Evolutionary conservation across 768 basidiomycete species (phyloP).

Genomic region (Boletus rubropictus): DNA sequence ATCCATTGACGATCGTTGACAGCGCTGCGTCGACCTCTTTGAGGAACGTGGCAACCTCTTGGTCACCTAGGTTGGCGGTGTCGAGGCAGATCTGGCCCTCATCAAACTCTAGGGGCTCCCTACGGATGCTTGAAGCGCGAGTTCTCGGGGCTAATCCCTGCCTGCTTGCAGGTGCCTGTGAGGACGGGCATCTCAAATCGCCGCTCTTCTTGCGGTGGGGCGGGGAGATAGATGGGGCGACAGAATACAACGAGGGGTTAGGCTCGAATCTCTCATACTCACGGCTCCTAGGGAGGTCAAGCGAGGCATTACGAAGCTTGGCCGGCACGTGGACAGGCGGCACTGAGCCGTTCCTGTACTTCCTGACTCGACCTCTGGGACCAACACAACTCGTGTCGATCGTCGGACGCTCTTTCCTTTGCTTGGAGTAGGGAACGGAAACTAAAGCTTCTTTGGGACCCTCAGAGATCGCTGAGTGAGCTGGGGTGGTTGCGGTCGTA

Average conservation of each 20-base stretch:
- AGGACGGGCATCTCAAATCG: constrained; percentile 19
- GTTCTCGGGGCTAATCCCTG: constrained; percentile 18
- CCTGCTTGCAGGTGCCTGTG: constrained; percentile 24
- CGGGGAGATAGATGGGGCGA: constrained; percentile 27
- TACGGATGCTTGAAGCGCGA: constrained; percentile 26
- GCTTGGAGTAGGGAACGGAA: constrained; percentile 18
- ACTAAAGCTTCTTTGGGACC: constrained; percentile 5
- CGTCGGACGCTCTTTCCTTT: constrained; percentile 28
- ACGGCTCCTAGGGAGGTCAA: constrained; percentile 24
- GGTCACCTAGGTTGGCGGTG: constrained; percentile 27
- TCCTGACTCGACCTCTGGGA: constrained; percentile 27
- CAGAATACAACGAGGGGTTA: constrained; percentile 28
- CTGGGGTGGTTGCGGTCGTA: constrained; percentile 26
- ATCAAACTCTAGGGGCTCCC: constrained; percentile 27
- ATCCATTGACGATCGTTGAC: constrained; percentile 21
- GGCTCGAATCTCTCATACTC: constrained; percentile 25
- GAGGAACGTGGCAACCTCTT: constrained; percentile 29
- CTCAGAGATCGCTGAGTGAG: constrained; percentile 21
- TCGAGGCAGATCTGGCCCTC: constrained; percentile 29
- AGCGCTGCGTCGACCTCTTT: constrained; percentile 29
- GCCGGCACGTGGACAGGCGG: constrained; percentile 27
- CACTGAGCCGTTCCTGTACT: constrained; percentile 30
- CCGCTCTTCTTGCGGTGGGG: constrained; percentile 19
- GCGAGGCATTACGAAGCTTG: constrained; percentile 28
- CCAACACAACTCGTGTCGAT: constrained; percentile 31